Evolutionary conservation across 2,329 filamentous ascomycete genomes (phyloP).

Genomic region (Cladosporium sp.): DNA sequence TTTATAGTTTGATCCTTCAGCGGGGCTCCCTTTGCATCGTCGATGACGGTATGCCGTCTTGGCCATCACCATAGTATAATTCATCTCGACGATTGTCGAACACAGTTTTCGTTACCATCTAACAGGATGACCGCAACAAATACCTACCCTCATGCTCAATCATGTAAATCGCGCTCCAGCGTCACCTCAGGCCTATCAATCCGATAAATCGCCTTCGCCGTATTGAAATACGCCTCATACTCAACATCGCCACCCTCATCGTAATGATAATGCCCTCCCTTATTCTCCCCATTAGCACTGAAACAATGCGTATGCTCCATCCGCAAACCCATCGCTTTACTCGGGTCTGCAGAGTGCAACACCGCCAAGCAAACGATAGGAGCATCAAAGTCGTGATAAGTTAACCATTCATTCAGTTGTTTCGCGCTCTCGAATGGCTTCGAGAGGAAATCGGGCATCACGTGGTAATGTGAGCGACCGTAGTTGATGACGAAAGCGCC

Average conservation of each 20-base stretch:
- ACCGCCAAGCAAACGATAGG: conserved; percentile 35
- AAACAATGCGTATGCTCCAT: conserved; percentile 39
- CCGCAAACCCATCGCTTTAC: conserved; percentile 29
- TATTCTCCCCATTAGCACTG: conserved; percentile 26
- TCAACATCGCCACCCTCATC: conserved; percentile 31
- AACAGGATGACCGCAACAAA: not conserved
- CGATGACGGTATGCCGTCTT: not conserved
- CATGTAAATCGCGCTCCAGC: conserved; percentile 29
- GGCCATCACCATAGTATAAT: not conserved
- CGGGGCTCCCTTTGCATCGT: not conserved
- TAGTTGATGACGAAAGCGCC: conserved; percentile 32
- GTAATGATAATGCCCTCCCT: conserved; percentile 36
- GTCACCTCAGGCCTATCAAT: conserved; percentile 33
- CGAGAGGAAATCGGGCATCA: conserved; percentile 36
- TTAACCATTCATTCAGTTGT: conserved; percentile 33
- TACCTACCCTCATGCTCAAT: not conserved
- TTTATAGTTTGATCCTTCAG: not conserved
- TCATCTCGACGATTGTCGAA: not conserved
- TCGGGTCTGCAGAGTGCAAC: conserved; percentile 33
- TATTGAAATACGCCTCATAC: conserved; percentile 36
- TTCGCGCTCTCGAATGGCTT: conserved; percentile 29
- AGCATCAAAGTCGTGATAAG: conserved; percentile 32
- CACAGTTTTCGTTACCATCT: not conserved
- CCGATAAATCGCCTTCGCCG: conserved; percentile 32
- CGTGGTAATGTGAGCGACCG: conserved; percentile 31